These are phyloP conservation scores for Adansonia grandidieri DNA, from an alignment of 441 rosid genomes.

Conservation along the genomic window DNA sequence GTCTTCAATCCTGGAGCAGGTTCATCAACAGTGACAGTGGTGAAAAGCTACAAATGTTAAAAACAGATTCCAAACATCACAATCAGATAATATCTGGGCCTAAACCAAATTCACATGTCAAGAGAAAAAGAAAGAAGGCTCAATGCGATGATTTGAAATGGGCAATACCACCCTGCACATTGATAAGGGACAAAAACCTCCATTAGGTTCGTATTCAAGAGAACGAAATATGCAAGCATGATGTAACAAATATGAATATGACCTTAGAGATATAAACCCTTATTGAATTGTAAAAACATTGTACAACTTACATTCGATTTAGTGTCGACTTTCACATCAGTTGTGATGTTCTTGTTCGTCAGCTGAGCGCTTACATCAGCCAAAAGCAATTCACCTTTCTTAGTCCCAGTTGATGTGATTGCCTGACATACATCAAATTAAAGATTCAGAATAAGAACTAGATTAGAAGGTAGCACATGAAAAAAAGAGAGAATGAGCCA, in stretches of 20 bases:
- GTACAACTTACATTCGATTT: slow-evolving; percentile 71
- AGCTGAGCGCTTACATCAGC: slow-evolving; percentile 80
- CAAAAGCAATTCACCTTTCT: slow-evolving; percentile 74
- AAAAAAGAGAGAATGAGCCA: not conserved
- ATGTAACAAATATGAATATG: not conserved
- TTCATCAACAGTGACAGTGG: slow-evolving; percentile 84
- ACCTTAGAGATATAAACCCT: not conserved
- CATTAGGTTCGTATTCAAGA: not conserved
- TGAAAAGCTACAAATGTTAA: slow-evolving; percentile 54
- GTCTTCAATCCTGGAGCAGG: slow-evolving; percentile 90
- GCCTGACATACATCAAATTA: slow-evolving; percentile 52
- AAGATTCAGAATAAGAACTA: slow-evolving; percentile 6
- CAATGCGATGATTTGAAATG: not conserved
- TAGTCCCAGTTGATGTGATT: slow-evolving; percentile 72
- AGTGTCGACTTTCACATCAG: slow-evolving; percentile 88
- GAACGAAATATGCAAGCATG: not conserved
- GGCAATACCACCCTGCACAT: not conserved
- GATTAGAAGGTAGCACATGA: not conserved
- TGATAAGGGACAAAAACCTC: not conserved
- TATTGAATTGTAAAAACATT: not conserved
- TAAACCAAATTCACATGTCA: not conserved
- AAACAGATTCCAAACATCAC: not conserved
- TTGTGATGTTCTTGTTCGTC: slow-evolving; percentile 83
- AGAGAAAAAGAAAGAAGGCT: not conserved
- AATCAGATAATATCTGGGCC: not conserved